phyloP scores from a whole-genome alignment of 257 asterid species.

The Przewalskia tangutica region DNA sequence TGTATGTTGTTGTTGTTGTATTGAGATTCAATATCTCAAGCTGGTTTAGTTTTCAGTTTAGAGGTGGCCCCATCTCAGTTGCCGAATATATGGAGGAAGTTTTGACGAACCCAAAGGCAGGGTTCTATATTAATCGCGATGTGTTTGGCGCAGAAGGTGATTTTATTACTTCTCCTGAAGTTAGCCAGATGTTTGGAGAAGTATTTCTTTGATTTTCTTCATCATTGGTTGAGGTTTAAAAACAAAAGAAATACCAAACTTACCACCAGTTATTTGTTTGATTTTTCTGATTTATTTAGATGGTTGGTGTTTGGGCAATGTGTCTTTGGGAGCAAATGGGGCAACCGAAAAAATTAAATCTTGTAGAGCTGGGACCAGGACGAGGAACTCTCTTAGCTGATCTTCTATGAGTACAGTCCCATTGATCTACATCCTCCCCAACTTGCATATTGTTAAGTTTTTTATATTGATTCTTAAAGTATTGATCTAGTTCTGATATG shows the following conservation, averaged over 20 bases:
- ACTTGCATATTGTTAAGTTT: neutral
- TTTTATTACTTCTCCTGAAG: slow-evolving; percentile 97
- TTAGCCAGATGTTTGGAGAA: slow-evolving; percentile 99
- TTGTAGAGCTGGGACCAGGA: slow-evolving; percentile 98
- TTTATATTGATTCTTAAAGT: neutral
- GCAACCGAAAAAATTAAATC: slow-evolving; percentile 55
- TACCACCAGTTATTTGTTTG: neutral
- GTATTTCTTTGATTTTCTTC: slow-evolving; percentile 16
- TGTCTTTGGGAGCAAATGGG: slow-evolving; percentile 99
- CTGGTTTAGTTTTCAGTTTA: slow-evolving; percentile 38
- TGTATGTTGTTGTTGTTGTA: too few relatives aligned
- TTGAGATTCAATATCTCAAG: neutral
- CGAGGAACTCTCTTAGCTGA: slow-evolving; percentile 96
- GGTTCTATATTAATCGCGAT: slow-evolving; percentile 86
- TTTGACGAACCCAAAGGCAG: slow-evolving; percentile 80
- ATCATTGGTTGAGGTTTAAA: neutral
- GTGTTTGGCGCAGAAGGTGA: slow-evolving; percentile 92
- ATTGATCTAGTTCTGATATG: neutral
- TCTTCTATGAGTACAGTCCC: slow-evolving; percentile 68
- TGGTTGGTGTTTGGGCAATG: slow-evolving; percentile 95
- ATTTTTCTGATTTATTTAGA: slow-evolving; percentile 29
- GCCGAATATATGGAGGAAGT: slow-evolving; percentile 99
- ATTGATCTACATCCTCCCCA: neutral
- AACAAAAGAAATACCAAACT: neutral
- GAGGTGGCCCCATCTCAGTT: slow-evolving; percentile 95